phyloP scores from a whole-genome alignment of 2,329 filamentous ascomycete genomes.

The Fusarium virguliforme region DNA sequence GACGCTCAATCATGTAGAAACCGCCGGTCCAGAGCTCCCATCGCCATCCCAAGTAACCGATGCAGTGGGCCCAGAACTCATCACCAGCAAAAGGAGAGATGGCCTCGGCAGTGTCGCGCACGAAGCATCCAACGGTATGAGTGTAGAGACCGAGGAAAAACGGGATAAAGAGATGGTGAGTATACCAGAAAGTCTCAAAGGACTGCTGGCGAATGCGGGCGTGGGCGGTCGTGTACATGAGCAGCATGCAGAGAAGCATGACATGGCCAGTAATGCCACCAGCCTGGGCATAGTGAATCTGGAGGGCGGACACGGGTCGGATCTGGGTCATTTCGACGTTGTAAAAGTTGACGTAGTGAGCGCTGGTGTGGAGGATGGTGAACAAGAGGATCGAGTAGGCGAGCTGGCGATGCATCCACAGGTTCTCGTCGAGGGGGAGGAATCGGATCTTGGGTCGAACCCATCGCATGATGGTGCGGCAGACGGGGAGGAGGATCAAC shows the following conservation, averaged over 20 bases:
- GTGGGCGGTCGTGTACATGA: slow-evolving; percentile 98
- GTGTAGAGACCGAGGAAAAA: slow-evolving; percentile 96
- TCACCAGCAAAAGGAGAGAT: slow-evolving; percentile 88
- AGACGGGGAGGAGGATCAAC: slow-evolving; percentile 94
- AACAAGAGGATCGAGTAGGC: slow-evolving; percentile 92
- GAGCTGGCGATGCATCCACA: slow-evolving; percentile 96
- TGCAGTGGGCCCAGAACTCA: slow-evolving; percentile 90
- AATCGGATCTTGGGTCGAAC: slow-evolving; percentile 90
- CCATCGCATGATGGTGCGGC: slow-evolving; percentile 88
- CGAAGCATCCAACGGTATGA: slow-evolving; percentile 96
- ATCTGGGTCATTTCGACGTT: slow-evolving; percentile 92
- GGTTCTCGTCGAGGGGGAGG: slow-evolving; percentile 94
- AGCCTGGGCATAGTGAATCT: slow-evolving; percentile 92
- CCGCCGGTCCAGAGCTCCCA: slow-evolving; percentile 93
- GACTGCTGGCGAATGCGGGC: slow-evolving; percentile 95
- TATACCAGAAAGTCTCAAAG: slow-evolving; percentile 99
- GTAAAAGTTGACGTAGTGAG: slow-evolving; percentile 99
- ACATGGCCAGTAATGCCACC: slow-evolving; percentile 96
- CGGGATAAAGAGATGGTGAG: slow-evolving; percentile 97
- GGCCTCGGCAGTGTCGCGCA: slow-evolving; percentile 81
- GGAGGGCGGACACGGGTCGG: slow-evolving; percentile 82
- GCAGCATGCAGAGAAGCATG: slow-evolving; percentile 98
- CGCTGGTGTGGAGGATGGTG: slow-evolving; percentile 80
- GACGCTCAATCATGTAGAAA: slow-evolving; percentile 87
- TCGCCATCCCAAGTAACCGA: slow-evolving; percentile 96